Evolutionary conservation across 106 monocot genomes (phyloP).

Genomic region (Dioscorea zingiberensis): DNA sequence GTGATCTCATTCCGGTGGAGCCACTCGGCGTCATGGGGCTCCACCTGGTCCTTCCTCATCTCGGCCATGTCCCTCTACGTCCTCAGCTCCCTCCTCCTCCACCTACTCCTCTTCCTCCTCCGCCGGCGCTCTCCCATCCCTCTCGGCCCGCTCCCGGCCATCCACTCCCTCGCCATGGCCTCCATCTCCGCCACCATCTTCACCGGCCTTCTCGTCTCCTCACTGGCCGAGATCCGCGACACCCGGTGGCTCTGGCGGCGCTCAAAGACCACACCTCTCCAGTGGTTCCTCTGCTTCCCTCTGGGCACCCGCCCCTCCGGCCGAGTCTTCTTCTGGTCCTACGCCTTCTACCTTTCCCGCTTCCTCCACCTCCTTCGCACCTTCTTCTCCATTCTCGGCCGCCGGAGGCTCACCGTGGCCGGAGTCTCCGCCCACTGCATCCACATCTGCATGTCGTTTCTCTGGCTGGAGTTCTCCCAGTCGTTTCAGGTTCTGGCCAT

Average conservation of each 20-base stretch:
- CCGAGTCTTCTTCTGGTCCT: slow-evolving; percentile 95
- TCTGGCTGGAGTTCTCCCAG: slow-evolving; percentile 99
- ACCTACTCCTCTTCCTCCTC: slow-evolving; percentile 30
- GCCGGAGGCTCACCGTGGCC: slow-evolving; percentile 20
- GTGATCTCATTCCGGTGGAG: slow-evolving; percentile 95
- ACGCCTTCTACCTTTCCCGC: slow-evolving; percentile 81
- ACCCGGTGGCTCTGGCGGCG: slow-evolving; percentile 64
- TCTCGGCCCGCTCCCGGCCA: slow-evolving; percentile 79
- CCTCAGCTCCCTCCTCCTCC: slow-evolving; percentile 31
- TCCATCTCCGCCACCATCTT: slow-evolving; percentile 63
- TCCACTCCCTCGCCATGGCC: slow-evolving; percentile 72
- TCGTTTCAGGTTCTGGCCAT: slow-evolving; percentile 97
- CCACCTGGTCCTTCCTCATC: slow-evolving; percentile 93
- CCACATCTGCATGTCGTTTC: slow-evolving; percentile 68
- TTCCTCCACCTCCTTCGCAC: slow-evolving; percentile 69
- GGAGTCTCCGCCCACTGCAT: slow-evolving; percentile 42
- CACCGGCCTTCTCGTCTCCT: slow-evolving; percentile 64
- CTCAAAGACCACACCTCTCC: slow-evolving; percentile 44
- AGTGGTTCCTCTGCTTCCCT: slow-evolving; percentile 94
- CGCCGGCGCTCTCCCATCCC: slow-evolving; percentile 57
- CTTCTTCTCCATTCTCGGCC: slow-evolving; percentile 60
- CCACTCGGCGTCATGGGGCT: slow-evolving; percentile 53
- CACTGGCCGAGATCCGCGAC: slow-evolving; percentile 71
- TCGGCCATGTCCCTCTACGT: slow-evolving; percentile 49
- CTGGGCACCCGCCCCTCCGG: slow-evolving; percentile 73